These are phyloP conservation scores for Eucalyptus lansdowneana DNA, from an alignment of 345 rosid genomes.

Conservation along the genomic window DNA sequence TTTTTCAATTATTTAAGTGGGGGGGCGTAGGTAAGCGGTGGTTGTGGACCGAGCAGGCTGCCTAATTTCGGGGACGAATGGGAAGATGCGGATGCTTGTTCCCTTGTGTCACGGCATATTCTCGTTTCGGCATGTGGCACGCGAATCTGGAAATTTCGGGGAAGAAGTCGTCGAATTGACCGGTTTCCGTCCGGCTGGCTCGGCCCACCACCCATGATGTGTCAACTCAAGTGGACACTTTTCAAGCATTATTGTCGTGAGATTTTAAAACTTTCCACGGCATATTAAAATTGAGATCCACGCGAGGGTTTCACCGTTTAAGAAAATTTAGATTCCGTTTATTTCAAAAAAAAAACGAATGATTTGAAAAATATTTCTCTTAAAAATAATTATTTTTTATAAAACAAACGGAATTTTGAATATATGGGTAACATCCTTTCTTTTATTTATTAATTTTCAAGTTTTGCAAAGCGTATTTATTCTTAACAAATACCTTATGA, in stretches of 20 bases:
- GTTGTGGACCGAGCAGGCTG: neutral
- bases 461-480: neutral
- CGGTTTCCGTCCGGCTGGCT: neutral
- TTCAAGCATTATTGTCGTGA: neutral
- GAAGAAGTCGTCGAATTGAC: neutral
- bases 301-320: neutral
- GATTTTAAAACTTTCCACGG: neutral
- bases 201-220: neutral
- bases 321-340: neutral
- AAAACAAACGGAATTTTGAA: neutral
- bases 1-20: neutral
- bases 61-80: neutral
- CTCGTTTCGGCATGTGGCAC: neutral
- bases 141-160: neutral
- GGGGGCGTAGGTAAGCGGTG: neutral
- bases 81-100: neutral
- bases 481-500: neutral
- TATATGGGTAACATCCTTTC: accelerated
- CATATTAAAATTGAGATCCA: neutral
- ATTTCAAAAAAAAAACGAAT: too few species aligned
- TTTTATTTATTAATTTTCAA: neutral
- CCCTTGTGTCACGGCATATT: neutral
- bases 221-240: neutral
- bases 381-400: neutral
- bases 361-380: neutral